A percentile compares a stretch with the other conserved stretches of the same genome.
Evolutionary conservation across 108 stramenopile genomes (phyloP).

Genomic region (Seminavis robusta): DNA sequence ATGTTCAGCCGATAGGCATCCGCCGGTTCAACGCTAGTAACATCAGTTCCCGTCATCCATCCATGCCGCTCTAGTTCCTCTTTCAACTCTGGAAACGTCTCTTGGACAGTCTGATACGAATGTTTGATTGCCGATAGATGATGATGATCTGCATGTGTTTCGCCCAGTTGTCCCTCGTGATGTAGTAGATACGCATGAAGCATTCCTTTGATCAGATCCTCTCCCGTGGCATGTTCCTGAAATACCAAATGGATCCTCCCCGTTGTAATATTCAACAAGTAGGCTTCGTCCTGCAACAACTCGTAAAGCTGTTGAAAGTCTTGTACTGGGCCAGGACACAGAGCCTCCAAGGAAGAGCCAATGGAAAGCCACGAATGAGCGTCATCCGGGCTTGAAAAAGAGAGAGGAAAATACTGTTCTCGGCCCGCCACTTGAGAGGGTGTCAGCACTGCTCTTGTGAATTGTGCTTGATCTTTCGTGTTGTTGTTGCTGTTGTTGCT

Average conservation of each 20-base stretch:
- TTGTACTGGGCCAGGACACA: constrained; percentile 40
- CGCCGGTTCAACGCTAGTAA: constrained; percentile 10
- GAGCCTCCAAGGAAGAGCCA: constrained; percentile 38
- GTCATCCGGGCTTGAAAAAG: constrained; percentile 21
- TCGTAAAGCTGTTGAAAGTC: constrained; percentile 29
- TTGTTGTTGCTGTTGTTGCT: too few relatives aligned
- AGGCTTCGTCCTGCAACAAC: constrained; percentile 6
- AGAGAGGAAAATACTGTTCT: constrained; percentile 64
- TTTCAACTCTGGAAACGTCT: constrained; percentile 1
- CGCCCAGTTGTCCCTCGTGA: background rate
- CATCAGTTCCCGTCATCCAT: constrained; percentile 15
- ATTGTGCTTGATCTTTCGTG: too few relatives aligned
- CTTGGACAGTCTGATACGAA: background rate
- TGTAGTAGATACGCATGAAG: constrained; percentile 54
- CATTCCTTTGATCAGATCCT: constrained; percentile 64
- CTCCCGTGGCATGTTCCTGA: constrained; percentile 43
- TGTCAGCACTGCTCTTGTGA: constrained; percentile 25
- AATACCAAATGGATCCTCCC: constrained; percentile 32
- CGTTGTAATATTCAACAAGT: constrained; percentile 14
- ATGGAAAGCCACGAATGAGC: constrained; percentile 49
- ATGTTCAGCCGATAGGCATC: constrained; percentile 14
- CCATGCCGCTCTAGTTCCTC: constrained; percentile 12
- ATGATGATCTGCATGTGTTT: too few relatives aligned
- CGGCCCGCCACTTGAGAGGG: constrained; percentile 52
- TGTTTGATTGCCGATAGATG: background rate